Evolutionary conservation across 2,329 filamentous ascomycete genomes (phyloP), one percentile per base, ranked within the genome.

Genomic region (Penicillium sp.): DNA sequence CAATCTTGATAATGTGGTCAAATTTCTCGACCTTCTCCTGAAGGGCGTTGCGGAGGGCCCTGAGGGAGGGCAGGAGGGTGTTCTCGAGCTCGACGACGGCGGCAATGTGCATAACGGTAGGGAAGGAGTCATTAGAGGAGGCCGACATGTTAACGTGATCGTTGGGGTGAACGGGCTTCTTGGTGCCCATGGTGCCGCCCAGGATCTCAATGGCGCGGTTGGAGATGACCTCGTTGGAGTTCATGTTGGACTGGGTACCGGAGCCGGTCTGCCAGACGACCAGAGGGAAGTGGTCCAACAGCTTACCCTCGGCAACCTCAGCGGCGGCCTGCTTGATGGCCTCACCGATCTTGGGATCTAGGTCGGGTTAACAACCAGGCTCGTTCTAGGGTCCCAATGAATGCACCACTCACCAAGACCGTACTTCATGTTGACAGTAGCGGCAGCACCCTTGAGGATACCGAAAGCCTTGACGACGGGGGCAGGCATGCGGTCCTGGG

Each of bases 81-180:
- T 87, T 82, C 78, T 96, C 91, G 56, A 96, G 82, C 75, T 97
- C 94, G 55, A 97, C 83, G 45, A 97, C 92, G 59, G 93, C 93
- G 56, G 94, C 93, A 71, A 99, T 96, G 82, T 97, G 94, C 94
- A 99, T 99, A 72, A 96, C 94, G 62, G 94, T 97, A 39, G 94
- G 94, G 85, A 99, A 99, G 65, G 93, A 96, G 74, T 99, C 94
- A 81, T 99, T 99, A 69, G 94, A 97, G 45, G 91, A 96, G 65
- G 94, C 94, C 61, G 89, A 95, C 85, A 95, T 95, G 85, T 99
- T 99, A 76, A 99, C 94, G 75, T 99, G 94, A 80, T 99, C 94
- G 78, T 97, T 99, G 69, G 94, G 94, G 79, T 99, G 94, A 60
- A 99, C 94, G 26, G 94, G 94, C 81, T 95, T 96, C 87, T 97